Percentiles rank a stretch among this genome's conserved stretches.
phyloP scores from a whole-genome alignment of 179 eudicot species.

The Carnegiea gigantea region DNA sequence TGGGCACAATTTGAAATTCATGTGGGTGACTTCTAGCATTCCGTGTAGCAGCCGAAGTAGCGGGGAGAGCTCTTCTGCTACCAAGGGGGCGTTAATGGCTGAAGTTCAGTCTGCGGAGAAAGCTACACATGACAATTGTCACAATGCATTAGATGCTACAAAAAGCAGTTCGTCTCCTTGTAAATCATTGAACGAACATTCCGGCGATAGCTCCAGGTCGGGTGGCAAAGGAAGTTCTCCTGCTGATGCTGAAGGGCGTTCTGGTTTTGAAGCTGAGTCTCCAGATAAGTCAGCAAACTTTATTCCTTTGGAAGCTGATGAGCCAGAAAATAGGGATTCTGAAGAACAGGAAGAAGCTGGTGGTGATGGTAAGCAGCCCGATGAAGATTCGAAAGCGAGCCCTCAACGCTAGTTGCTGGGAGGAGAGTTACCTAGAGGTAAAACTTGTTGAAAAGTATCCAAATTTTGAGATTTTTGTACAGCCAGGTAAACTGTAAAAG shows the following conservation, averaged over 20 bases:
- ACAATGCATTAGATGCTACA: slow-evolving; percentile 3
- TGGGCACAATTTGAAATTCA: slow-evolving; percentile 62
- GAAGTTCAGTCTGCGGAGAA: slow-evolving; percentile 40
- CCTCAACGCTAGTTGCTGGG: background rate
- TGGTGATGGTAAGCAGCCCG: slow-evolving; percentile 1
- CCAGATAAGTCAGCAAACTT: slow-evolving; percentile 27
- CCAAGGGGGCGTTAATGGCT: slow-evolving; percentile 38
- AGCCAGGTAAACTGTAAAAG: slow-evolving; percentile 37
- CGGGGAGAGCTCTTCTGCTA: slow-evolving; percentile 52
- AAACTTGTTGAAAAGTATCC: slow-evolving; percentile 35
- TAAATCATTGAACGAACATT: slow-evolving; percentile 28
- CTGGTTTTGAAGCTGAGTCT: slow-evolving; percentile 35
- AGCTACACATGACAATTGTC: slow-evolving; percentile 17
- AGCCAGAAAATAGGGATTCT: slow-evolving; percentile 31
- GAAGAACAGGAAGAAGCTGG: slow-evolving; percentile 32
- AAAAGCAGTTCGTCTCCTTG: slow-evolving; percentile 28
- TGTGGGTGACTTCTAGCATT: slow-evolving; percentile 53
- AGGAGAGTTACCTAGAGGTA: slow-evolving; percentile 31
- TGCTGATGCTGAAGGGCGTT: slow-evolving; percentile 25
- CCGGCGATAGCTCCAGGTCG: slow-evolving; percentile 23
- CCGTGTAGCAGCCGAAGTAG: slow-evolving; percentile 40
- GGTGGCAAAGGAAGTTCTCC: slow-evolving; percentile 38
- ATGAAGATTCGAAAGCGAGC: background rate
- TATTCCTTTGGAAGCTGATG: slow-evolving; percentile 32
- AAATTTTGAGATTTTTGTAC: slow-evolving; percentile 38